Evolutionary conservation across 208 protist species (phyloP), one percentile per base, ranked within the genome.

Genomic region (Angomonas desouzai): DNA sequence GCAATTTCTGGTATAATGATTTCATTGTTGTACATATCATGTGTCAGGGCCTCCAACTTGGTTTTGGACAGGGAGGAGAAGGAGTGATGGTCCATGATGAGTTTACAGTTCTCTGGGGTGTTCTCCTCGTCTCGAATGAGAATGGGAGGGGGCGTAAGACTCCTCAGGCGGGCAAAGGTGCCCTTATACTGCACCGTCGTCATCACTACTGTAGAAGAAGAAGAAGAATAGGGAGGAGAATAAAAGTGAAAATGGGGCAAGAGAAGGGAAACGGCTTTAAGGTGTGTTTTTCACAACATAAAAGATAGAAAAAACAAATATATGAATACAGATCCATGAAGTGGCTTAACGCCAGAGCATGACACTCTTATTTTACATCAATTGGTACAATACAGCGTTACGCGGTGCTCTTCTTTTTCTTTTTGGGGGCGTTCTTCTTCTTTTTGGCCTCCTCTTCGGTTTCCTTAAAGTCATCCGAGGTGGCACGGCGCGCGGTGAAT

Each of bases 401-500:
- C 9, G 29, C 25, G 29, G 58, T 48, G 38, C 30, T 64, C 28
- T 63, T 61, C 48, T 73, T 73, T 55, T 73, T 73, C 55, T 64
- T 61, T 20, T 62, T 68, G 23, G 43, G 18, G 20, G 25, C 55
- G 28, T 25, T 36, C 48, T 74, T 79, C 28, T 64, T 47, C 53
- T 76, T 77, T 61, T 70, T 76, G 9, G 70, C 70, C n/a, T 92
- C 84, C 53, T 89, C 87, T 62, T 91, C 86, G 0, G 79, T 58
- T 28, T 61, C 61, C 62, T 85, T 73, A 32, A 96, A 87, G 69
- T 96, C 89, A 32, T 85, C 85, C 2, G 74, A 66, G 69, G 88
- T 87, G 23, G 80, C 79, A 9, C 87, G 86, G n/a, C 85, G 83
- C 62, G 89, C 67, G 57, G 58, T 62, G 27, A 87, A 70, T 9